phyloP scores from a whole-genome alignment of 352 stramenopile genomes.

The Pythium volutum region DNA sequence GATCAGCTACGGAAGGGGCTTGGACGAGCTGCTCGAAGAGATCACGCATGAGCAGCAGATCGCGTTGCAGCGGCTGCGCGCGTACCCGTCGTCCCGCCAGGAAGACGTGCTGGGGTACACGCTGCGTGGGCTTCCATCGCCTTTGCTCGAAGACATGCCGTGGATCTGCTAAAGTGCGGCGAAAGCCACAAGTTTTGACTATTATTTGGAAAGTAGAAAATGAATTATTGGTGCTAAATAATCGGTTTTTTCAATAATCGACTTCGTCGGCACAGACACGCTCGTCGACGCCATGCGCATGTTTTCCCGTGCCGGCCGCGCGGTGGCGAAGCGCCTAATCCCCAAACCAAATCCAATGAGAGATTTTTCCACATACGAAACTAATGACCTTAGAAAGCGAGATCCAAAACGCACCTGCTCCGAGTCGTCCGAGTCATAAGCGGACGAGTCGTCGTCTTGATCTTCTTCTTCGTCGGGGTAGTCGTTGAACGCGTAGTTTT shows the following conservation, averaged over 20 bases:
- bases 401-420: slow-evolving; percentile 24
- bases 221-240: no score
- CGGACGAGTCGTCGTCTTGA: slow-evolving; percentile 36
- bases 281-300: slow-evolving; percentile 1
- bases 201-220: no score
- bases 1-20: slow-evolving; percentile 60
- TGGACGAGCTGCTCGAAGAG: slow-evolving; percentile 51
- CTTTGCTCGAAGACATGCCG: no score
- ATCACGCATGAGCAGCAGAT: slow-evolving; percentile 18
- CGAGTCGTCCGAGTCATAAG: slow-evolving; percentile 39
- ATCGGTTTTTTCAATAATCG: no score
- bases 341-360: no score
- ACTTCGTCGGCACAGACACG: slow-evolving; percentile 10
- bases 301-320: not conserved
- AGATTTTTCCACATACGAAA: not conserved
- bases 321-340: slow-evolving; percentile 14
- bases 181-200: no score
- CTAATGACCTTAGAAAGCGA: no score
- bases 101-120: no score
- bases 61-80: not conserved
- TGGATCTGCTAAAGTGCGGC: no score
- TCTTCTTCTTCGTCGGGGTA: slow-evolving; percentile 63
- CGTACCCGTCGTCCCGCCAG: slow-evolving; percentile 4
- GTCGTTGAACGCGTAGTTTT: slow-evolving; percentile 74
- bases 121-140: no score